Percentiles rank a stretch among this genome's conserved stretches.
Conservation (phyloP, 805 yeast genomes). For the Groenewaldozyma salmanticensis region DNA sequence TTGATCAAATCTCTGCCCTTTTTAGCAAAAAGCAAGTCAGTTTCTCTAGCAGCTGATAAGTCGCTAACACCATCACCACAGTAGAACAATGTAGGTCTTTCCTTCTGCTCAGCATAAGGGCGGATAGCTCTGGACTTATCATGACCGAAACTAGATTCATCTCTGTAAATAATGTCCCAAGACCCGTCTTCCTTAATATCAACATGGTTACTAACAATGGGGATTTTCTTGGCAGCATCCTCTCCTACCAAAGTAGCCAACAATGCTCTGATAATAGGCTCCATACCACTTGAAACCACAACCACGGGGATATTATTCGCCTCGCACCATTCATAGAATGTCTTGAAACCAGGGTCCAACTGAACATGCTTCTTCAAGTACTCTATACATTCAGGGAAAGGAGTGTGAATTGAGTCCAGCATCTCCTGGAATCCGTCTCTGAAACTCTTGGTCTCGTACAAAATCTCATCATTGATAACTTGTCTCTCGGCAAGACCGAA, state of each 20-base stretch:
- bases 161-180: slow-evolving; percentile 83
- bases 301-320: slow-evolving; percentile 68
- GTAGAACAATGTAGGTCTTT: slow-evolving; percentile 67
- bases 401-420: slow-evolving; percentile 68
- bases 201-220: slow-evolving; percentile 76
- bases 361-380: slow-evolving; percentile 51
- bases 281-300: slow-evolving; percentile 90
- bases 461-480: slow-evolving; percentile 59
- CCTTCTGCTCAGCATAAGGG: slow-evolving; percentile 29
- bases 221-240: slow-evolving; percentile 60
- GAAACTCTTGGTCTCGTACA: slow-evolving; percentile 49
- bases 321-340: slow-evolving; percentile 71
- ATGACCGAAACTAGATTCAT: slow-evolving; percentile 86
- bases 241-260: slow-evolving; percentile 66
- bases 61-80: slow-evolving; percentile 98
- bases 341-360: slow-evolving; percentile 85
- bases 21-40: slow-evolving; percentile 88
- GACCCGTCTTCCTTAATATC: slow-evolving; percentile 41
- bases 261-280: slow-evolving; percentile 76
- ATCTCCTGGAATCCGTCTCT: slow-evolving; percentile 77
- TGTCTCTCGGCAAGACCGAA: slow-evolving; percentile 64
- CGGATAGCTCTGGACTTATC: slow-evolving; percentile 82
- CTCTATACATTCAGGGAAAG: slow-evolving; percentile 77
- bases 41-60: slow-evolving; percentile 88
- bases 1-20: slow-evolving; percentile 82